Base-by-base conservation (phyloP, 257 asterid genomes). In the Ilex asprella region DNA sequence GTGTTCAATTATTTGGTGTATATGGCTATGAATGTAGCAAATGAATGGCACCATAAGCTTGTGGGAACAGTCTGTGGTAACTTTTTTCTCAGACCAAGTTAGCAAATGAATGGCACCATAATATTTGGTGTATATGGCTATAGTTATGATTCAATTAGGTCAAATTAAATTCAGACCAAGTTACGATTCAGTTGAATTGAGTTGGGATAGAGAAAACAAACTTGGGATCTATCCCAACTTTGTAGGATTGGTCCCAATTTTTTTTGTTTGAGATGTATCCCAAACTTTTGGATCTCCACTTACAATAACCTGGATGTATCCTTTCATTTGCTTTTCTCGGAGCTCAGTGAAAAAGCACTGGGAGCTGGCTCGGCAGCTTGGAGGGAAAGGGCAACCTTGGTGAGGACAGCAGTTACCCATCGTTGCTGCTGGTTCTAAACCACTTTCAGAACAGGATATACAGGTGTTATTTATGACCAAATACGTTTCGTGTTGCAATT, bases 361-460 rank as follows among this genome's bases (percentile, higher is more conserved):
- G 52, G 94, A 88, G 76, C 77, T 91, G 77, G 97, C 98, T 10
- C 75, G 98, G 39, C 86, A 95, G 44, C 81, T 91, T 64, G 95
- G 95, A 62, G 96, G 98, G 30, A 84, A 86, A 75, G 97, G 95
- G 56, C 84, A 65, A 58, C 92, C 95, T 29, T 86, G 95, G 97
- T 84, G 87, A 82, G 27, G 27, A 21, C 27, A 21, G 27, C 27
- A 21, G 27, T 21, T 21, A 21, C 27, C 27, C 27, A 21, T 1
- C 27, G 27, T 21, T 21, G 27, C 27, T 21, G 27, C 27, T 21
- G 27, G 27, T 21, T 21, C 27, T 21, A 21, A 21, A 21, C 27
- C 27, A 21, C 1, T 21, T 21, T 21, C 27, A 21, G 58, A 47
- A 14, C 55, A 55, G 27, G 27, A 21, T 21, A 21, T 21, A 21